A percentile compares a stretch with the other conserved stretches of the same genome.
Conservation (phyloP, 345 rosid genomes). For the Gossypium turneri region DNA sequence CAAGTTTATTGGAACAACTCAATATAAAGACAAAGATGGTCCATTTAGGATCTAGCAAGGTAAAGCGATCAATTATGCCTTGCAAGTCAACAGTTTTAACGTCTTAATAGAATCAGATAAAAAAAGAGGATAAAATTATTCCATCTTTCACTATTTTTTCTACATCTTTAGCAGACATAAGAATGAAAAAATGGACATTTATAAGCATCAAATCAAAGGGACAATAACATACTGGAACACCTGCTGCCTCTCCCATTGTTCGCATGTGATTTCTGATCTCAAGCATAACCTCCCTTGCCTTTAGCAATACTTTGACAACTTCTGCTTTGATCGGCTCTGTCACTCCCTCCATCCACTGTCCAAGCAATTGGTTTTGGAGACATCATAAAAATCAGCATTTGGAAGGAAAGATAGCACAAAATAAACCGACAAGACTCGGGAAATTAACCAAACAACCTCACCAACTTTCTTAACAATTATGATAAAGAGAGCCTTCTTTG, state of each 20-base stretch:
- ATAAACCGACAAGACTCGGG: not conserved
- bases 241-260: conserved; percentile 84
- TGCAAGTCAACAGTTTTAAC: not conserved
- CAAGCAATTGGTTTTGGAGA: conserved; percentile 21
- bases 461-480: conserved; percentile 1
- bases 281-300: conserved; percentile 74
- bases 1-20: not conserved
- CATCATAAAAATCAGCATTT: conserved; percentile 8
- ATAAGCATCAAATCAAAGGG: not conserved
- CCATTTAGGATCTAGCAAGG: not conserved
- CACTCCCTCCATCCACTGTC: conserved; percentile 76
- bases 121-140: not conserved
- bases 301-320: conserved; percentile 54
- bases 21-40: not conserved
- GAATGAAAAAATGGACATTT: conserved; percentile 10
- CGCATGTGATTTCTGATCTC: conserved; percentile 70
- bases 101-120: not conserved
- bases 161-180: not conserved
- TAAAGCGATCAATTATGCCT: not conserved
- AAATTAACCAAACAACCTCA: not conserved
- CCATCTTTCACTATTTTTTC: not conserved
- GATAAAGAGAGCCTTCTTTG: not conserved
- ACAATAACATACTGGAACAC: conserved; percentile 58
- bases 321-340: conserved; percentile 52
- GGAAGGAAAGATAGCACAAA: not conserved